phyloP scores from a whole-genome alignment of 1,284 basidiomycete genomes.

The Malassezia yamatoensis region DNA sequence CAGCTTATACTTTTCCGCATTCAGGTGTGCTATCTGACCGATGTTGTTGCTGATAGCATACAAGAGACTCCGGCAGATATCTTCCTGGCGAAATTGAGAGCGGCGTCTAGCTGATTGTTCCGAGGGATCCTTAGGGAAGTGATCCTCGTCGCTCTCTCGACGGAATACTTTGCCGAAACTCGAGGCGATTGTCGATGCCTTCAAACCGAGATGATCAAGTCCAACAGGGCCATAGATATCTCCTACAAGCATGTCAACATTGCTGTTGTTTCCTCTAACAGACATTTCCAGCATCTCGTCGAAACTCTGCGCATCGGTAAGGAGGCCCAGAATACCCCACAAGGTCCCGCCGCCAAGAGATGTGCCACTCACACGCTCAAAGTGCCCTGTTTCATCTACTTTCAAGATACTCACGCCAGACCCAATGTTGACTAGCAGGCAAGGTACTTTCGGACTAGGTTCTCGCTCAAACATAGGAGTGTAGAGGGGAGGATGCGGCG shows the following conservation, averaged over 20 bases:
- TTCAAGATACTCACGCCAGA: constrained; percentile 96
- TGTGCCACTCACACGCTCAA: constrained; percentile 93
- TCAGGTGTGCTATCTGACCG: constrained; percentile 99
- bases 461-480: constrained; percentile 70
- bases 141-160: constrained; percentile 51
- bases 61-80: constrained; percentile 76
- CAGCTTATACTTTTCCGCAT: constrained; percentile 94
- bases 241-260: constrained; percentile 96
- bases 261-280: constrained; percentile 82
- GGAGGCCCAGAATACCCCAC: constrained; percentile 85
- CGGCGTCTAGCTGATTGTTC: constrained; percentile 48
- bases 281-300: constrained; percentile 95
- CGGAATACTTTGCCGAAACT: constrained; percentile 98
- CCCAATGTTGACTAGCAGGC: constrained; percentile 93
- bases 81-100: constrained; percentile 72
- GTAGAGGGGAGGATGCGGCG: constrained; percentile 80
- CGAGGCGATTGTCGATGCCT: constrained; percentile 93
- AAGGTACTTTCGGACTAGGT: constrained; percentile 71
- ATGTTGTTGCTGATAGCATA: constrained; percentile 99
- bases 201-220: constrained; percentile 58
- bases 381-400: constrained; percentile 86
- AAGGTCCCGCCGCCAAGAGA: constrained; percentile 97
- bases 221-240: constrained; percentile 90
- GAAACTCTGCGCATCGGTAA: constrained; percentile 91
- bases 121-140: not conserved